phyloP scores from a whole-genome alignment of 768 basidiomycete genomes.

The Gymnopilus junonius region DNA sequence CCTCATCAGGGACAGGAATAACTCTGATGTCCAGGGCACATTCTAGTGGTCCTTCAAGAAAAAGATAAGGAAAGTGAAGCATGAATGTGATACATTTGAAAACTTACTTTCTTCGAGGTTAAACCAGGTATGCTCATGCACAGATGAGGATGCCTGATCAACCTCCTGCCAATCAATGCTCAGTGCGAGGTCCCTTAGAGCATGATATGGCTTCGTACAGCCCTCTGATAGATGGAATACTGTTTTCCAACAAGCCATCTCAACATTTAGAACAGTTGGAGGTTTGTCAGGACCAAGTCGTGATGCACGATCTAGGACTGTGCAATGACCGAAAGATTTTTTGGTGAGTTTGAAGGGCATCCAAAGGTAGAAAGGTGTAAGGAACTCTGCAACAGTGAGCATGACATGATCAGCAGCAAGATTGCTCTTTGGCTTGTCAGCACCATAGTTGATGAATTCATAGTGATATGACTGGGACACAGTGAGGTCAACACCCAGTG shows the following conservation, averaged over 20 bases:
- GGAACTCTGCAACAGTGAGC: background rate
- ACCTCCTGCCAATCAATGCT: background rate
- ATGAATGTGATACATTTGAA: background rate
- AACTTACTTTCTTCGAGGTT: background rate
- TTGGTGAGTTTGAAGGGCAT: background rate
- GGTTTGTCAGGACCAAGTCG: background rate
- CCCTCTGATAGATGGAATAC: background rate
- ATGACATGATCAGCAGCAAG: background rate
- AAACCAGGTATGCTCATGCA: background rate
- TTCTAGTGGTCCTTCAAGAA: too few relatives aligned
- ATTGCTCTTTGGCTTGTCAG: background rate
- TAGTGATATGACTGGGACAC: too few relatives aligned
- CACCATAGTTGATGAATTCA: background rate
- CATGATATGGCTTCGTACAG: background rate
- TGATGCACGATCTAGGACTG: background rate
- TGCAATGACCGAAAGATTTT: background rate
- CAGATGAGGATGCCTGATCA: background rate
- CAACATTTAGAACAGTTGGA: background rate
- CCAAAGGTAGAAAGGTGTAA: background rate
- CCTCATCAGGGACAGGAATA: too few relatives aligned
- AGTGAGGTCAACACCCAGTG: background rate
- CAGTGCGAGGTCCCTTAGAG: background rate
- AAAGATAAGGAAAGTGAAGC: background rate
- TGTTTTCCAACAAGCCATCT: background rate
- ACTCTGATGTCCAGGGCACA: too few relatives aligned